Evolutionary conservation across 495 filamentous ascomycete genomes (phyloP).

Genomic region (Aspergillus egyptiacus): DNA sequence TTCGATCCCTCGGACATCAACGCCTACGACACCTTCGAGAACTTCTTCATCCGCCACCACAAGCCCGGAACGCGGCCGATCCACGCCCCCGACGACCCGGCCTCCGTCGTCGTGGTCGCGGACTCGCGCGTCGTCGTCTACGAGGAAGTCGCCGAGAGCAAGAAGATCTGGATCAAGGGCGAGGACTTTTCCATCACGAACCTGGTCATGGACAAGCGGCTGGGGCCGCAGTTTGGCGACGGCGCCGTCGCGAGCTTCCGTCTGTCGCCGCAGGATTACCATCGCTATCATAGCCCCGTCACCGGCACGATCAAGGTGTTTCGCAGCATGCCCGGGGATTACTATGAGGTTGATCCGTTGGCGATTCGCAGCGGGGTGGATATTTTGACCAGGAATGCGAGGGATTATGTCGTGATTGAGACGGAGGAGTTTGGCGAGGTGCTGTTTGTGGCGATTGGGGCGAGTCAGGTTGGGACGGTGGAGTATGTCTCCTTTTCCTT

Average conservation of each 20-base stretch:
- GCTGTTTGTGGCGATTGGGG: constrained; percentile 29
- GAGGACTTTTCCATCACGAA: constrained; percentile 35
- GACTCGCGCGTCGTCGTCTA: constrained; percentile 38
- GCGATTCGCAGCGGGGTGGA: constrained; percentile 19
- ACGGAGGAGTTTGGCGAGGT: constrained; percentile 27
- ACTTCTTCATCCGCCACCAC: constrained; percentile 43
- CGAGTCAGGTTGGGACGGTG: constrained; percentile 26
- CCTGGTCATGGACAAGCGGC: constrained; percentile 28
- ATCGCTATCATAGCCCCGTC: constrained; percentile 44
- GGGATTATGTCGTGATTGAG: constrained; percentile 24
- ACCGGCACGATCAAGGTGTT: constrained; percentile 27
- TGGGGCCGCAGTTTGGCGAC: constrained; percentile 30
- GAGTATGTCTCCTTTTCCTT: constrained; percentile 12
- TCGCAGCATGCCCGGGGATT: constrained; percentile 27
- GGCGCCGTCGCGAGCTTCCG: constrained; percentile 39
- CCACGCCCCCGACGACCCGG: constrained; percentile 25
- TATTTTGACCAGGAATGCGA: constrained; percentile 22
- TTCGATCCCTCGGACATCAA: constrained; percentile 28
- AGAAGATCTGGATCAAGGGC: constrained; percentile 44
- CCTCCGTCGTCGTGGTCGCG: constrained; percentile 30
- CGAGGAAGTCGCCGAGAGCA: constrained; percentile 29
- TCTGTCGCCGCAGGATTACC: constrained; percentile 42
- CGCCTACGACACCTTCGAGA: constrained; percentile 34
- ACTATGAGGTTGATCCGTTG: constrained; percentile 38
- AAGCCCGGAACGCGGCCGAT: constrained; percentile 31